phyloP scores from a whole-genome alignment of 768 basidiomycete genomes.

The Scleroderma citrinum region DNA sequence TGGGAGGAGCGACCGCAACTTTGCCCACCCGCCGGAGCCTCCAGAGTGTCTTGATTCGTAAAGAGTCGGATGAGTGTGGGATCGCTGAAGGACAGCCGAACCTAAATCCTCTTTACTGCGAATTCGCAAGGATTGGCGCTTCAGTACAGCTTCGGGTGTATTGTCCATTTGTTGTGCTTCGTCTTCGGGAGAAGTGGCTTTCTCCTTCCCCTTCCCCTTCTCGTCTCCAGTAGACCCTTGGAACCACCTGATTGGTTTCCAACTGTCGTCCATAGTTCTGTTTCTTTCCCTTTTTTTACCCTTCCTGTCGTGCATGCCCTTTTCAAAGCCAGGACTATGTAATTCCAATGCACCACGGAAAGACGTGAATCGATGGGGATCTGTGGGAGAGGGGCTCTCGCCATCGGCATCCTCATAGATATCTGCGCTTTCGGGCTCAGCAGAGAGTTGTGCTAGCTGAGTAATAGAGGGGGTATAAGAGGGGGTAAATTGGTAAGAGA shows the following conservation, averaged over 20 bases:
- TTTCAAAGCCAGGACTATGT: slow-evolving; percentile 24
- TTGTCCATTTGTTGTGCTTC: slow-evolving; percentile 15
- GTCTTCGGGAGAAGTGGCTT: slow-evolving; percentile 24
- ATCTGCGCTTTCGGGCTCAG: slow-evolving; percentile 22
- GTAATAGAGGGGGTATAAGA: slow-evolving; percentile 35
- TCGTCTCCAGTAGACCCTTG: slow-evolving; percentile 49
- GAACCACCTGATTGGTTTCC: slow-evolving; percentile 52
- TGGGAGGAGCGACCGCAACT: slow-evolving; percentile 62
- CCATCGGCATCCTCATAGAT: slow-evolving; percentile 29
- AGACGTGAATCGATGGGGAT: slow-evolving; percentile 25
- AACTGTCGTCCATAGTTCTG: slow-evolving; percentile 43
- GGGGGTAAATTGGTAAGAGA: slow-evolving; percentile 58
- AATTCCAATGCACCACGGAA: slow-evolving; percentile 64
- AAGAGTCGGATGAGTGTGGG: slow-evolving; percentile 26
- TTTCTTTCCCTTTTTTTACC: slow-evolving; percentile 45
- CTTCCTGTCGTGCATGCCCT: slow-evolving; percentile 43
- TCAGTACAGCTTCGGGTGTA: slow-evolving; percentile 19
- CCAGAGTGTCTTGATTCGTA: slow-evolving; percentile 15
- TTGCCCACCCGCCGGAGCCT: slow-evolving; percentile 49
- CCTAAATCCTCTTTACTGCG: slow-evolving; percentile 3
- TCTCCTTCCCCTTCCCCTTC: slow-evolving; percentile 18
- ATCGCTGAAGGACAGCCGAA: slow-evolving; percentile 12
- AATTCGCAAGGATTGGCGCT: neutral
- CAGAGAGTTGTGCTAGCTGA: slow-evolving; percentile 20
- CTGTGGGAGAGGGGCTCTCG: slow-evolving; percentile 24